These are phyloP conservation scores for Trichoderma pleuroti DNA, from an alignment of 2,329 filamentous ascomycete genomes.

Conservation along the genomic window DNA sequence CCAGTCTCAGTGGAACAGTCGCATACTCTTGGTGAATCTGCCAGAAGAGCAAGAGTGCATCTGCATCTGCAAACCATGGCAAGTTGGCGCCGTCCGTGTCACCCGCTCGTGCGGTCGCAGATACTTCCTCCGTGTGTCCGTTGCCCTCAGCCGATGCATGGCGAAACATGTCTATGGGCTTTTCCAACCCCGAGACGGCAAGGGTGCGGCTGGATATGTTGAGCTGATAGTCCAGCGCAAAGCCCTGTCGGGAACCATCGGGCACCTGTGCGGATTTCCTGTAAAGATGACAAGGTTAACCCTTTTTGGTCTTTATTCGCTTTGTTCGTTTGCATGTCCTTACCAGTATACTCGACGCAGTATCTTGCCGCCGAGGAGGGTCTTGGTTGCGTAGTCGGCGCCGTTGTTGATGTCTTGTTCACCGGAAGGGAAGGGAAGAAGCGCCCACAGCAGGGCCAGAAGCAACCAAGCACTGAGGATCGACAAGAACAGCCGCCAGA, in stretches of 20 bases:
- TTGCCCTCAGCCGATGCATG: not conserved
- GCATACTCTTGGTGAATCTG: not conserved
- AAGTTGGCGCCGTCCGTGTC: not conserved
- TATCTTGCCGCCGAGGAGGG: not conserved
- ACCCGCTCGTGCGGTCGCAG: not conserved
- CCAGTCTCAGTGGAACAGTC: not conserved
- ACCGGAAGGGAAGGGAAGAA: not conserved
- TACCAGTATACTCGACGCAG: not conserved
- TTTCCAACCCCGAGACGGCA: not conserved
- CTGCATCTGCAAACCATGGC: not conserved
- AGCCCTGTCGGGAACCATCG: not conserved
- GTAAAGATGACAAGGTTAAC: not conserved
- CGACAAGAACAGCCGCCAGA: not conserved
- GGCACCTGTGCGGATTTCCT: not conserved
- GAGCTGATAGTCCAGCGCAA: not conserved
- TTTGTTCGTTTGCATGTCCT: not conserved
- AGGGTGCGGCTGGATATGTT: not conserved
- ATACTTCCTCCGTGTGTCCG: not conserved
- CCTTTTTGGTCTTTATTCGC: not conserved
- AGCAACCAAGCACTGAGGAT: not conserved
- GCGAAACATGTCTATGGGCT: not conserved
- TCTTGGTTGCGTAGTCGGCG: not conserved
- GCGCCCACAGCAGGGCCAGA: not conserved
- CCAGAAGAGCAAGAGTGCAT: not conserved
- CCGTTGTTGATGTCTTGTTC: not conserved